Evolutionary conservation across 257 asterid species (phyloP).

Genomic region (Solanum virginianum): DNA sequence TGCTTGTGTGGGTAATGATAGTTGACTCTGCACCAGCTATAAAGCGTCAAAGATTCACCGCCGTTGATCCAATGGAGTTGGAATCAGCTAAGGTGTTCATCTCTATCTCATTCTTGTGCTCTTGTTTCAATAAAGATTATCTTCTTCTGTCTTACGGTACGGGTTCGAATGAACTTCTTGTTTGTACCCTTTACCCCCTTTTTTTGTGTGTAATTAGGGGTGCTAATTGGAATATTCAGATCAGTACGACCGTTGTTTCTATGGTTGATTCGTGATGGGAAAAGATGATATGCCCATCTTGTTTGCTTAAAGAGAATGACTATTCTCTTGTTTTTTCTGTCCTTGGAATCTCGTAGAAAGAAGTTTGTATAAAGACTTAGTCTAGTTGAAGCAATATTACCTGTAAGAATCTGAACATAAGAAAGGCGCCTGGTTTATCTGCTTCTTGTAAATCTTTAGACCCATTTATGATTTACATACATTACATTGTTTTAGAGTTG

Average conservation of each 20-base stretch:
- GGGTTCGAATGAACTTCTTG: neutral
- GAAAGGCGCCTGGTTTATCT: neutral
- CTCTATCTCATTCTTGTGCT: neutral
- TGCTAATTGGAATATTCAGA: neutral
- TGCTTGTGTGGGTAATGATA: slow-evolving; percentile 35
- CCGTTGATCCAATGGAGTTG: slow-evolving; percentile 55
- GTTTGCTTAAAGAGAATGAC: neutral
- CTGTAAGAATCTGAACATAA: neutral
- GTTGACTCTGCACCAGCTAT: slow-evolving; percentile 40
- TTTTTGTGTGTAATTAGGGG: neutral
- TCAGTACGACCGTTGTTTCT: neutral
- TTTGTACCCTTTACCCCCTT: neutral
- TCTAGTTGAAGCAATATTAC: neutral
- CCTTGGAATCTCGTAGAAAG: neutral
- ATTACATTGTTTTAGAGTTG: neutral
- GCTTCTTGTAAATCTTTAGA: neutral
- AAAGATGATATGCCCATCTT: neutral
- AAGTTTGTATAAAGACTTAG: neutral
- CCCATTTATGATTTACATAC: neutral
- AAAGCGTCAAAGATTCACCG: slow-evolving; percentile 51
- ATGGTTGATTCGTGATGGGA: neutral
- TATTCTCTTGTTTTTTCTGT: neutral
- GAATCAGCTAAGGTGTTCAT: slow-evolving; percentile 53
- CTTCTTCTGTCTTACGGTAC: neutral
- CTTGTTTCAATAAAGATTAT: neutral